Conservation (phyloP, 108 stramenopile species). For the Stephanodiscus minutulus region DNA sequence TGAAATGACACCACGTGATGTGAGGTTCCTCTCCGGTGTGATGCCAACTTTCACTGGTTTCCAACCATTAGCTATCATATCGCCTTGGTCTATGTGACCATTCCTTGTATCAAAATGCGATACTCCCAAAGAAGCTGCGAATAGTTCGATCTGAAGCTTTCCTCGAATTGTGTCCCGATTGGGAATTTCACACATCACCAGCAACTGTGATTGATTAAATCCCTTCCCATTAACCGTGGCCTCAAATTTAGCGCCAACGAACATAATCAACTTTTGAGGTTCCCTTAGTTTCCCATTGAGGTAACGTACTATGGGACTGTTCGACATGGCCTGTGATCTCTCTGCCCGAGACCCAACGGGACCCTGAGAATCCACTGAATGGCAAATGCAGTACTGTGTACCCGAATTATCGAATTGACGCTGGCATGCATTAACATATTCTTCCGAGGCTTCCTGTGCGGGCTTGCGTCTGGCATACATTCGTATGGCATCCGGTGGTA, state of each 20-base stretch:
- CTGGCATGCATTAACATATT: conserved; percentile 1
- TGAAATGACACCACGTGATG: neutral
- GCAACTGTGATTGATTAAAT: conserved; percentile 9
- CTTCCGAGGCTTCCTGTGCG: conserved; percentile 5
- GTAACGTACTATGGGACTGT: neutral
- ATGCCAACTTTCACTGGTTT: conserved; percentile 12
- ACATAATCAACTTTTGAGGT: conserved; percentile 12
- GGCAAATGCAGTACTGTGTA: neutral
- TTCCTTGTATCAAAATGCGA: neutral
- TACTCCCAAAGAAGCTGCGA: neutral
- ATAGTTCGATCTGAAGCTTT: neutral
- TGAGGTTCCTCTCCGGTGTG: neutral
- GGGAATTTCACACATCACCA: conserved; percentile 26
- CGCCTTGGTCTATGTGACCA: neutral
- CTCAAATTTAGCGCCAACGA: conserved; percentile 23
- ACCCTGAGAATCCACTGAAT: neutral
- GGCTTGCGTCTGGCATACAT: conserved; percentile 21
- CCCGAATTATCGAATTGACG: neutral
- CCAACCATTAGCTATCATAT: conserved; percentile 3
- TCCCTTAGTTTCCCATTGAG: conserved; percentile 17
- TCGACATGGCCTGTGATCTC: neutral
- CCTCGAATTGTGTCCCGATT: neutral
- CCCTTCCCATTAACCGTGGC: conserved; percentile 16
- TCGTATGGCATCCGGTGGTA: conserved; percentile 6
- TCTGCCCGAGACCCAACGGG: neutral